Percentiles rank a stretch among this genome's conserved stretches.
These are phyloP conservation scores for Monilinia laxa DNA, from an alignment of 2,329 filamentous ascomycete species.

Conservation along the genomic window DNA sequence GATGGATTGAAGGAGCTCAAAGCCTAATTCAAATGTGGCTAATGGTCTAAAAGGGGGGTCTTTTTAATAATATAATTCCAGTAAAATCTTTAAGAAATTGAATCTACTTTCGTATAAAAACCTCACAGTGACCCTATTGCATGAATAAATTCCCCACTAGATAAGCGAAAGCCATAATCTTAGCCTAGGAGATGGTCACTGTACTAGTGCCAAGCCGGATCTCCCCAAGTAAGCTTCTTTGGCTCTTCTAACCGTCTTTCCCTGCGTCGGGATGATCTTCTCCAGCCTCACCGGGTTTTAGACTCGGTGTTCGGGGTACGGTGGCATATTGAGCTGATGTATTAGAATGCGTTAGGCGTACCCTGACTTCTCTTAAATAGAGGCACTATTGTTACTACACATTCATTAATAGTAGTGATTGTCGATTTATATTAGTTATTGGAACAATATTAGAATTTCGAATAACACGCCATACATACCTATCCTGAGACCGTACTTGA, in stretches of 20 bases:
- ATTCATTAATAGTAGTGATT: too few species aligned
- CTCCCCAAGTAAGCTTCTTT: constrained; percentile 10
- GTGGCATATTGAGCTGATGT: background rate
- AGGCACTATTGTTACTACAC: too few species aligned
- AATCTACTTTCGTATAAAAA: background rate
- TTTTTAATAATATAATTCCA: background rate
- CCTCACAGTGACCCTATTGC: too few species aligned
- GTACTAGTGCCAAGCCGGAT: constrained; percentile 3
- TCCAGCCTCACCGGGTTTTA: background rate
- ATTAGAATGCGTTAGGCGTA: too few species aligned
- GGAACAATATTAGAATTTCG: too few species aligned
- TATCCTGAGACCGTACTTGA: too few species aligned
- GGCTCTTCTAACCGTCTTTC: background rate
- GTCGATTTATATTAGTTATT: too few species aligned
- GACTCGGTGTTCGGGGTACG: background rate
- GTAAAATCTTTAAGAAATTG: background rate
- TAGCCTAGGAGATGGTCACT: too few species aligned
- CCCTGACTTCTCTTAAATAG: too few species aligned
- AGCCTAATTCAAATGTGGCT: too few species aligned
- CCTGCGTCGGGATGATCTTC: background rate
- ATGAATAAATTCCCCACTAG: background rate
- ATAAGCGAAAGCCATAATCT: background rate
- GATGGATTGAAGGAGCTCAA: background rate
- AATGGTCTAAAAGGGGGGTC: background rate
- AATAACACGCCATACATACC: too few species aligned